phyloP scores from a whole-genome alignment of 495 filamentous ascomycete species.

The Penicillium goetzii region DNA sequence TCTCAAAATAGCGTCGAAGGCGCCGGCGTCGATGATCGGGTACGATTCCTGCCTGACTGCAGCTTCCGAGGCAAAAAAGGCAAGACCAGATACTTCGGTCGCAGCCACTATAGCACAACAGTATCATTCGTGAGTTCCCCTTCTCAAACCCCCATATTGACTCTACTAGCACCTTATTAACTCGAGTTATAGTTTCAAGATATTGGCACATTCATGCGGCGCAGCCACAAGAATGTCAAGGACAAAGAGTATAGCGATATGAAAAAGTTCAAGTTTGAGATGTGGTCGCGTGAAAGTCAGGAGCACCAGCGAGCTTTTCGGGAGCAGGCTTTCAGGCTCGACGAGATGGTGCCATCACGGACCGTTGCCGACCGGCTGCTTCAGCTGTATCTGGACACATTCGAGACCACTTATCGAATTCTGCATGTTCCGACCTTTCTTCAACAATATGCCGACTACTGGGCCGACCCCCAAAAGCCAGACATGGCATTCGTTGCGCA shows the following conservation, averaged over 20 bases:
- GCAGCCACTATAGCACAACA: conserved; percentile 48
- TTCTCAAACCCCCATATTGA: background rate
- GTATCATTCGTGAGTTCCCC: conserved; percentile 49
- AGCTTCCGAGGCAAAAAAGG: conserved; percentile 53
- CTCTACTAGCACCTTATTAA: conserved; percentile 17
- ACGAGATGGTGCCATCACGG: conserved; percentile 52
- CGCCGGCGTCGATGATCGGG: conserved; percentile 37
- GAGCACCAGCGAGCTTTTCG: conserved; percentile 43
- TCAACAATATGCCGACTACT: conserved; percentile 55
- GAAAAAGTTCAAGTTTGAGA: conserved; percentile 38
- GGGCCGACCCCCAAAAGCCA: conserved; percentile 41
- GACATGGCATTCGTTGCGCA: conserved; percentile 48
- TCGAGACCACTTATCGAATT: conserved; percentile 61
- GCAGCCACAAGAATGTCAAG: conserved; percentile 36
- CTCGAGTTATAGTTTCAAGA: conserved; percentile 48
- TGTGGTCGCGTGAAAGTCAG: conserved; percentile 41
- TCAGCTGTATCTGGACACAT: conserved; percentile 57
- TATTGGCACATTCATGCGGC: conserved; percentile 47
- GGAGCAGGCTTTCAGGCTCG: conserved; percentile 44
- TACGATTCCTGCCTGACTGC: conserved; percentile 35
- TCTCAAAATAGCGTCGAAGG: conserved; percentile 29
- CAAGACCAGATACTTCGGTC: conserved; percentile 54
- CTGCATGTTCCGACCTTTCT: conserved; percentile 62
- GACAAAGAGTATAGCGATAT: conserved; percentile 38
- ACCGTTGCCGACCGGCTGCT: conserved; percentile 55